Conservation (phyloP, 768 basidiomycete genomes). For the Cyclocybe aegerita region DNA sequence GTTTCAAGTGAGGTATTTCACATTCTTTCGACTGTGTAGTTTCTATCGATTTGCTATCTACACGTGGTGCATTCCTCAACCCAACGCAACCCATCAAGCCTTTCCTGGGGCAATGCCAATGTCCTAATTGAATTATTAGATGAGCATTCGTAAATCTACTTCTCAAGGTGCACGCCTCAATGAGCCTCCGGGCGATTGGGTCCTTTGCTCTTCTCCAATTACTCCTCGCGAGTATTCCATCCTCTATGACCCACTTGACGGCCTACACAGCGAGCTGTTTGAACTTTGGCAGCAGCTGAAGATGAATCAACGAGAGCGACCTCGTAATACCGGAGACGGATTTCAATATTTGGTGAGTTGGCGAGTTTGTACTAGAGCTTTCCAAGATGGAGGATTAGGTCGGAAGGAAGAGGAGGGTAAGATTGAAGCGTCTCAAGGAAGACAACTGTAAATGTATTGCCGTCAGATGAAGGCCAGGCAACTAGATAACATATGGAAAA, state of each 20-base stretch:
- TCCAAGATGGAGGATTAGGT: constrained; percentile 62
- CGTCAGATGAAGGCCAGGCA: not conserved
- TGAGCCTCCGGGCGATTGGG: constrained; percentile 72
- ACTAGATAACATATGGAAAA: constrained; percentile 1
- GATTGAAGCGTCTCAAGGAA: constrained; percentile 81
- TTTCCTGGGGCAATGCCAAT: constrained; percentile 1
- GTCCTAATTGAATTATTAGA: not conserved
- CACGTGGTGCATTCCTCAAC: too few relatives aligned
- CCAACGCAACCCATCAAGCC: not conserved
- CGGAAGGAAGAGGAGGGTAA: constrained; percentile 56
- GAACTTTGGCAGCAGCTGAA: constrained; percentile 48
- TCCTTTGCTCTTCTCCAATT: constrained; percentile 52
- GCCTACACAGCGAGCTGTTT: constrained; percentile 52
- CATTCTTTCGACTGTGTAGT: not conserved
- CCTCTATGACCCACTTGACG: constrained; percentile 68
- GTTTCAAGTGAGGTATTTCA: constrained; percentile 57
- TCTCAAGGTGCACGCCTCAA: constrained; percentile 50
- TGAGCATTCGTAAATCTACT: not conserved
- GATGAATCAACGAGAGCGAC: constrained; percentile 56
- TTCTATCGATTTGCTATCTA: too few relatives aligned
- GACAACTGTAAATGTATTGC: constrained; percentile 48
- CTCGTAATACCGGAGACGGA: constrained; percentile 77
- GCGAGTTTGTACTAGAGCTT: constrained; percentile 45
- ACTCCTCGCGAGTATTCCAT: constrained; percentile 49
- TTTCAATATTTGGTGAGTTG: constrained; percentile 69